Base-by-base conservation (phyloP, 2,329 filamentous ascomycete species). In the Chalaropsis thielavioides region DNA sequence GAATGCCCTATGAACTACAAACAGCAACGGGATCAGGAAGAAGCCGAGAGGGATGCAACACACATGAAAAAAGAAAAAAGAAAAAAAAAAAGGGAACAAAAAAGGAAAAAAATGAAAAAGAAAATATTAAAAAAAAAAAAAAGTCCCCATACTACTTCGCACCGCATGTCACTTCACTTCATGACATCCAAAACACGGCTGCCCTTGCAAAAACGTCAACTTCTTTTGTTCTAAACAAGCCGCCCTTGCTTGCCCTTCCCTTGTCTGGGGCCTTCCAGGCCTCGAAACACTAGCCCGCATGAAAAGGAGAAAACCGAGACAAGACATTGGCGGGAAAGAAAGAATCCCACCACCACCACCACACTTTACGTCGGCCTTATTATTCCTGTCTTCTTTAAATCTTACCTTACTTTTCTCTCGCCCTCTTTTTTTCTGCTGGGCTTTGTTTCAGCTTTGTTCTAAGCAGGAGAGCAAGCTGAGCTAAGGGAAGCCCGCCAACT, bases 221-320 rank as follows among this genome's bases (percentile, higher is more conserved):
- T 46, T 46, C 44, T 54, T 5, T 24, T 31, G 24, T 27, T 24
- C 49, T 22, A n/a, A 13, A 41, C 8, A 41, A 15, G 15, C 40
- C 8, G 40, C 40, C 40, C 40, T 41, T 15, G 8, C 40, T 41
- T 15, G 8, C 8, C 40, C 49, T 31, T 54, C 24, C 24, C 6
- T 27, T 27, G 13, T 54, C 49, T 13, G n/a, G 44, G 44, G 6
- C 43, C 43, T n/a, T 10, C 19, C 49, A 13, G 2, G 19, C 49
- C 24, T 54, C 49, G 49, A 54, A 54, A 54, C 49, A 54, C 49
- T 54, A 54, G 49, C 6, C 49, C 24, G 49, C 49, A 54, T 54
- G 49, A 54, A 54, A 54, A 54, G 49, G 49, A 54, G 49, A 31
- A 13, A 54, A 54, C 10, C 24, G 49, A 54, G 49, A 54, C 49